A percentile compares a stretch with the other conserved stretches of the same genome.
phyloP scores from a whole-genome alignment of 2,329 filamentous ascomycete genomes.

The Trichoderma polysporum region DNA sequence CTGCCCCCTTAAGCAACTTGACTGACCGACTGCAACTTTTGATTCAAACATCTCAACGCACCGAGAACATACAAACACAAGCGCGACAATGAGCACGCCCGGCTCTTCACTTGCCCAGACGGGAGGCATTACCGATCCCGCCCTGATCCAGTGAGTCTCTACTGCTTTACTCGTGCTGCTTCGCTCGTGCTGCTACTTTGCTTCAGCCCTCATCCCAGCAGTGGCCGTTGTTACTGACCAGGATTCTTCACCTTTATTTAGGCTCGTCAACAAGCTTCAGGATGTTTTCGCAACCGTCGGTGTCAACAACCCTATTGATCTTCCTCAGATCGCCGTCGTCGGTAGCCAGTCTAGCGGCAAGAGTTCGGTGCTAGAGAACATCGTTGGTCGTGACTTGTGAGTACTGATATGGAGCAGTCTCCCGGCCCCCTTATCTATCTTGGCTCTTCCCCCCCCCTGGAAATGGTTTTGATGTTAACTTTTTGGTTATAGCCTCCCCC shows the following conservation, averaged over 20 bases:
- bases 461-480: neutral
- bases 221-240: conserved; percentile 17
- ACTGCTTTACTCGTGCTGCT: neutral
- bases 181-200: conserved; percentile 5
- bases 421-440: conserved; percentile 5
- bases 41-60: neutral
- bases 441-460: neutral
- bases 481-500: conserved; percentile 68
- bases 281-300: conserved; percentile 99
- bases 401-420: conserved; percentile 37
- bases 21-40: neutral
- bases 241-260: conserved; percentile 38
- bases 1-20: neutral
- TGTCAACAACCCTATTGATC: conserved; percentile 98
- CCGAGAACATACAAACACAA: neutral
- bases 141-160: conserved; percentile 59
- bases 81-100: conserved; percentile 34
- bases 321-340: conserved; percentile 97
- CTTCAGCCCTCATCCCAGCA: conserved; percentile 20
- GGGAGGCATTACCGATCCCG: conserved; percentile 65
- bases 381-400: conserved; percentile 98
- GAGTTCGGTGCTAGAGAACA: conserved; percentile 98
- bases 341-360: conserved; percentile 99
- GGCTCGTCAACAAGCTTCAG: conserved; percentile 96
- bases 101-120: conserved; percentile 40